A percentile compares a stretch with the other conserved stretches of the same genome.
Conservation (phyloP, 176 grass and related monocot species). For the Oryza longistaminata region DNA sequence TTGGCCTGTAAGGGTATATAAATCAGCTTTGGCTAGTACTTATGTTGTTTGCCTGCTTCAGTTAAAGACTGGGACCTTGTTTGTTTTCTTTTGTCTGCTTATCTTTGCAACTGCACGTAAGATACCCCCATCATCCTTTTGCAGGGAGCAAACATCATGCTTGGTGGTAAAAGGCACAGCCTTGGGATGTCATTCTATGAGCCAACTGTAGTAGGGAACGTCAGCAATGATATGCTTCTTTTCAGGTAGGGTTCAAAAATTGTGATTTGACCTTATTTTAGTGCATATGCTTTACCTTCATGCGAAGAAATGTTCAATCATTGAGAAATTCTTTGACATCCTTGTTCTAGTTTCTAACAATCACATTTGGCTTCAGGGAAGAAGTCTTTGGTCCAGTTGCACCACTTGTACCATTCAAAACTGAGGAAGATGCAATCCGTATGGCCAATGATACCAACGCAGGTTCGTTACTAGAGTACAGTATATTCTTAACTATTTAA, state of each 20-base stretch:
- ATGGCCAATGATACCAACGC: slow-evolving; percentile 92
- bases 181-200: slow-evolving; percentile 95
- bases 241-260: slow-evolving; percentile 59
- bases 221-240: slow-evolving; percentile 86
- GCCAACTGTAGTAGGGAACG: slow-evolving; percentile 86
- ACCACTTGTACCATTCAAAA: slow-evolving; percentile 94
- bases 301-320: slow-evolving; percentile 8
- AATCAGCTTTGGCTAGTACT: background rate
- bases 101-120: slow-evolving; percentile 23
- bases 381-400: slow-evolving; percentile 99
- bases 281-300: slow-evolving; percentile 35
- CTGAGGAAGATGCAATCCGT: slow-evolving; percentile 88
- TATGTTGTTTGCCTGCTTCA: background rate
- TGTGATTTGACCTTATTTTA: slow-evolving; percentile 19
- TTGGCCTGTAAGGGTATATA: background rate
- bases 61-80: background rate
- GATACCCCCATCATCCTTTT: slow-evolving; percentile 26
- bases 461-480: slow-evolving; percentile 44
- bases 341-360: slow-evolving; percentile 10
- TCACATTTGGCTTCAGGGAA: slow-evolving; percentile 60
- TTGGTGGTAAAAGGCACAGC: slow-evolving; percentile 92
- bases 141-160: slow-evolving; percentile 83
- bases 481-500: background rate
- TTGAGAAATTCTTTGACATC: slow-evolving; percentile 19
- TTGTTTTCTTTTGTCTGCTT: background rate